Evolutionary conservation across 371 early-diverging fungal genomes (phyloP), one percentile per base, ranked within the genome.

Genomic region (Mucor sp.): DNA sequence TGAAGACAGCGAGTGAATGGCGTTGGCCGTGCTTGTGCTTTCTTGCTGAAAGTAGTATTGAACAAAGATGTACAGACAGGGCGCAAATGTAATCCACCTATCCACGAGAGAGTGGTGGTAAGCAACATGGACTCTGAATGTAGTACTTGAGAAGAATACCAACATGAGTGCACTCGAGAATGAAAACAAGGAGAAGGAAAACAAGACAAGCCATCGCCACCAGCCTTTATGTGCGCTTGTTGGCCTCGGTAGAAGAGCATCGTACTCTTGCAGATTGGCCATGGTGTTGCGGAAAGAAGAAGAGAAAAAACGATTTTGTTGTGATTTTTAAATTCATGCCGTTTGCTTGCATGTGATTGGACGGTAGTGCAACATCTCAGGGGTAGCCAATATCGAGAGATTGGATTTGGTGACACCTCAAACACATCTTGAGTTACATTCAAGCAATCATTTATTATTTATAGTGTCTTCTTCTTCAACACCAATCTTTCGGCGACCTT

Each of bases 21-120:
- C 78, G 69, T 82, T 82, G 14, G 75, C 71, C 0, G 82, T 78
- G 3, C 58, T 35, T 1, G 74, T 67, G 0, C 60, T 62, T 30
- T 55, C 59, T 12, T 66, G 25, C 41, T 74, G 68, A 62, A 79
- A 81, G 58, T 78, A 86, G 62, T 84, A 80, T 9, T 75, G 67
- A 47, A 74, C 75, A 68, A 86, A 86, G 6, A 80, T 75, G 60
- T 82, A 82, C 8, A 84, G 65, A 58, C 80, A 84, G 8, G 87
- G 87, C 11, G 85, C 80, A 70, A 86, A 86, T 0, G 87, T 79
- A 19, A 84, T 84, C 87, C 87, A 86, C 73, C 73, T 72, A 33
- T n/a, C n/a, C n/a, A n/a, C n/a, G n/a, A n/a, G n/a, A n/a, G n/a
- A n/a, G n/a, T n/a, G n/a, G n/a, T n/a, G n/a, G 7, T 50, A 8